Evolutionary conservation across 805 yeast species (phyloP).

Genomic region (Priceomyces castillae): DNA sequence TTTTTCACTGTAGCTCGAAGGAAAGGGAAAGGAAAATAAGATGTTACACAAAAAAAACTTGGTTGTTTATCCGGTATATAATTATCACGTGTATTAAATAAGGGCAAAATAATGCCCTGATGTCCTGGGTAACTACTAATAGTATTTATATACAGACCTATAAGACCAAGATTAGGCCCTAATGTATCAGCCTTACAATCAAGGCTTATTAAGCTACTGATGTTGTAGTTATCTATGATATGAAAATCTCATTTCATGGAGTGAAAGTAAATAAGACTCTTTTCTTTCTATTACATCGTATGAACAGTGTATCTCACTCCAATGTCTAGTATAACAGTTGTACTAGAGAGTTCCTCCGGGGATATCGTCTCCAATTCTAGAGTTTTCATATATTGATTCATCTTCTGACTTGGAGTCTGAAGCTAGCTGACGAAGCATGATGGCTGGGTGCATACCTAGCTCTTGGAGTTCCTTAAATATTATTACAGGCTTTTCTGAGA

Average conservation of each 20-base stretch:
- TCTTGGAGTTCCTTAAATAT: slow-evolving; percentile 84
- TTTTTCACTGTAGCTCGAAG: slow-evolving; percentile 1
- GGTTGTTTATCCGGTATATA: not conserved
- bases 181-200: no score
- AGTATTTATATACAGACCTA: no score
- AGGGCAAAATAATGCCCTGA: not conserved
- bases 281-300: no score
- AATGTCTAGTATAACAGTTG: no score
- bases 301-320: no score
- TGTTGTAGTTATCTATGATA: no score
- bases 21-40: not conserved
- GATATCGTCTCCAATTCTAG: slow-evolving; percentile 41
- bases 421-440: slow-evolving; percentile 85
- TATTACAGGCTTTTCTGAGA: slow-evolving; percentile 85
- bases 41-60: not conserved
- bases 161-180: no score
- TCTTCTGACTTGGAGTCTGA: slow-evolving; percentile 22
- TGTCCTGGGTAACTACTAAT: not conserved
- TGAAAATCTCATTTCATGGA: no score
- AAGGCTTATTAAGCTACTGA: no score
- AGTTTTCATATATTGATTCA: slow-evolving; percentile 33
- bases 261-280: no score
- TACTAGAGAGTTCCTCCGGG: slow-evolving; percentile 46
- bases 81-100: not conserved
- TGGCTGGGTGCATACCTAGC: slow-evolving; percentile 83